Base-by-base conservation (phyloP, 1,284 basidiomycete genomes). In the Amylostereum chailletii region DNA sequence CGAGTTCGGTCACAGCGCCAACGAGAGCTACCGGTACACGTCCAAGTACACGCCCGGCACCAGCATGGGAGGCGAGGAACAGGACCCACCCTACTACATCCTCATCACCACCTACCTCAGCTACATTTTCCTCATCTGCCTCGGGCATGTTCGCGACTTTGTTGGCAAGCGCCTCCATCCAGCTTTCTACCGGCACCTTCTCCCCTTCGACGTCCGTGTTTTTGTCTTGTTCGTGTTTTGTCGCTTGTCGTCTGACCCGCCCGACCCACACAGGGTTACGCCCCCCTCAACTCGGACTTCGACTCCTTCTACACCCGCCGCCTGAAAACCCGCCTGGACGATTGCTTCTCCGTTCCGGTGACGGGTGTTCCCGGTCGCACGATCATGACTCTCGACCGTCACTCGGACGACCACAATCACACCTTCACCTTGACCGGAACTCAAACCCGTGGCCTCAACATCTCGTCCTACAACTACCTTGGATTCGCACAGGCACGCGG, bases 401-500 rank as follows among this genome's bases (percentile, higher is more conserved):
- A 79, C 55, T 89, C 91, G 2, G 70, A 80, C 47, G 89, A 98
- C 67, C 85, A 86, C 71, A 90, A 92, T 70, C 74, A 79, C 61
- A 86, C 85, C 5, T 89, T 93, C 60, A 67, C 83, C 40, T 74
- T 87, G 57, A 88, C 90, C 1, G 95, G 94, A 54, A 79, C 74
- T 0, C 80, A 79, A 39, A 94, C 92, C 1, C 90, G 94, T 50
- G 89, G 86, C 0, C 83, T 99, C 60, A 99, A 99, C 68, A 86
- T 98, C 58, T 95, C 93, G 6, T 97, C 94, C 4, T 99, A 99
- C 76, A 99, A 99, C 71, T 99, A 99, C 65, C 90, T 99, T 59
- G 95, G 96, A 4, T 99, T 99, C 62, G 95, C 95, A 1, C 93
- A 97, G 65, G 90, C 88, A 30, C 80, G 83, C 10, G 95, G 96